Base-by-base conservation (phyloP, 257 asterid genomes). In the Solanum clarkiae region DNA sequence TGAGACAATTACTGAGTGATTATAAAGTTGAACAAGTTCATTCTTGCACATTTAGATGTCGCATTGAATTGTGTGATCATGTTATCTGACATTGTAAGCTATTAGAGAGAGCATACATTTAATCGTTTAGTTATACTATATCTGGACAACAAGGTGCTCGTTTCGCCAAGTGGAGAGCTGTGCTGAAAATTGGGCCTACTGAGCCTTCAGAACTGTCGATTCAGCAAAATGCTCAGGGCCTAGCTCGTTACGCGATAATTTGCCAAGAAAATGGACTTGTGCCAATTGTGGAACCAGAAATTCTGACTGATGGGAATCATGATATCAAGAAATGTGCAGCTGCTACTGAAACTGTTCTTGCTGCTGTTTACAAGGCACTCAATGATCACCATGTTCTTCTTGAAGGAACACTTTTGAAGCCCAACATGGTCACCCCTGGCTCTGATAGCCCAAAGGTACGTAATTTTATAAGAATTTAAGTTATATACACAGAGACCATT, bases 351-450 rank as follows among this genome's bases (percentile, higher is more conserved):
- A 54, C 86, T 8, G 97, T 93, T 84, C 92, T 95, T 59, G 97
- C 98, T 3, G 95, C 98, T 47, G 95, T 92, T 54, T 95, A 93
- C 85, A 95, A 95, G 92, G 98, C 97, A 49, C 88, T 95, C 56
- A 95, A 93, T 80, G 98, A 95, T 4, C 98, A 95, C 5, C 98
- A 95, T 85, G 98, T 95, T 85, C 93, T 95, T 60, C 93, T 95
- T 4, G 98, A 95, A 88, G 98, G 98, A 86, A 95, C 98, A 7
- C 95, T 95, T 82, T 86, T 94, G 88, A 95, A 95, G 91, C 98
- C 98, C 45, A 95, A 95, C 89, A 95, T 94, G 98, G 98, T 95
- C 87, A 93, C 98, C 4, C 97, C 98, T 6, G 98, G 98, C 74
- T 95, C 98, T 36, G 90, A 92, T 71, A 86, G 94, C 87, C 93